Conservation (phyloP, 2,329 filamentous ascomycete genomes). For the Metarhizium album region DNA sequence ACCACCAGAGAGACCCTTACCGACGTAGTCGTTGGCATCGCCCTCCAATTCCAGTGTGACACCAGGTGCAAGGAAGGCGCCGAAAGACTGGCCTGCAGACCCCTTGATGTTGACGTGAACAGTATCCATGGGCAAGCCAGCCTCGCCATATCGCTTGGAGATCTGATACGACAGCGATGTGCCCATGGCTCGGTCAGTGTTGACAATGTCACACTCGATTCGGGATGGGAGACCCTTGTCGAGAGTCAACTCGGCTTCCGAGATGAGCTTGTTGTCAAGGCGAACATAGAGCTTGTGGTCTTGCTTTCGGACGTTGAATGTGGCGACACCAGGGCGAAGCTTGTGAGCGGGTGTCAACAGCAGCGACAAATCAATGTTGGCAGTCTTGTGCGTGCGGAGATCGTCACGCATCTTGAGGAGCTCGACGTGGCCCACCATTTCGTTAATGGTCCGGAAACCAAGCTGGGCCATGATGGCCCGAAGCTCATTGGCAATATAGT, state of each 20-base stretch:
- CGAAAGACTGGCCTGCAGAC: constrained; percentile 92
- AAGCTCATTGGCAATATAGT: constrained; percentile 92
- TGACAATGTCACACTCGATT: constrained; percentile 92
- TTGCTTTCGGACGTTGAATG: constrained; percentile 96
- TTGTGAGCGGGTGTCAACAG: constrained; percentile 95
- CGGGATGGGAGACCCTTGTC: constrained; percentile 89
- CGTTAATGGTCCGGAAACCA: constrained; percentile 89
- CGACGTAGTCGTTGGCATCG: constrained; percentile 93
- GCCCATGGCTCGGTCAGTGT: constrained; percentile 89
- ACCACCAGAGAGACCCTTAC: constrained; percentile 89
- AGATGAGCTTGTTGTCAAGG: constrained; percentile 93
- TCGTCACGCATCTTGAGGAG: constrained; percentile 79
- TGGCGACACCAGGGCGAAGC: constrained; percentile 84
- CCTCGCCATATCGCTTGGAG: constrained; percentile 83
- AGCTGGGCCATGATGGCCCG: constrained; percentile 95
- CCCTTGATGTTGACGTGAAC: constrained; percentile 96
- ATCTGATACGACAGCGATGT: constrained; percentile 94
- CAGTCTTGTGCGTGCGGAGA: constrained; percentile 75
- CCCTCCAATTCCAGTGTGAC: constrained; percentile 92
- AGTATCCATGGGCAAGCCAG: constrained; percentile 80
- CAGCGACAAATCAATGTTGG: constrained; percentile 85
- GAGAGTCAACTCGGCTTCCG: constrained; percentile 85
- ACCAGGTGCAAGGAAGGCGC: constrained; percentile 86
- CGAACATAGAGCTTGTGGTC: constrained; percentile 89
- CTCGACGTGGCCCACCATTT: constrained; percentile 93